A percentile compares a stretch with the other conserved stretches of the same genome.
Evolutionary conservation across 352 stramenopile genomes (phyloP).

Genomic region (Phytopythium ostracodes): DNA sequence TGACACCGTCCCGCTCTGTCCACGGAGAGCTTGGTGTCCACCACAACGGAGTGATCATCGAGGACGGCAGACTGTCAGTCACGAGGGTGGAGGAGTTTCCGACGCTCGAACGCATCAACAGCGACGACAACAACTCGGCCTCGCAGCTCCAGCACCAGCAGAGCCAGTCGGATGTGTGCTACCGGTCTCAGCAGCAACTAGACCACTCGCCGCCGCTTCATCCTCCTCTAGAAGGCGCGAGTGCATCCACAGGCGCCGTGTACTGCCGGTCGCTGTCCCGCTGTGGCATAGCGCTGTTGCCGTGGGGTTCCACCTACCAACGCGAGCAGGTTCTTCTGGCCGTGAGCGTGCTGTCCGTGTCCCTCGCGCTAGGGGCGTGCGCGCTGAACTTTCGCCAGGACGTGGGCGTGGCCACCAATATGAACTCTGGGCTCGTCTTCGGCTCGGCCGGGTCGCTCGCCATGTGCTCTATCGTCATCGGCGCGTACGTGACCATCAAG

Average conservation of each 20-base stretch:
- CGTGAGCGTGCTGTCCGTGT: slow-evolving; percentile 29
- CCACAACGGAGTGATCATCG: not conserved
- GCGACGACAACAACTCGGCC: not conserved
- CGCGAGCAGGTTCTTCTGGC: slow-evolving; percentile 37
- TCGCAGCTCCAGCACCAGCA: not conserved
- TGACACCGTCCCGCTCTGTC: not conserved
- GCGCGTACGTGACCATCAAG: slow-evolving; percentile 36
- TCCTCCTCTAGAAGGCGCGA: not conserved
- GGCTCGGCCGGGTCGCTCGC: slow-evolving; percentile 51
- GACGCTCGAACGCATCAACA: not conserved
- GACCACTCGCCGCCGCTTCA: not conserved
- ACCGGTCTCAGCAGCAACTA: not conserved
- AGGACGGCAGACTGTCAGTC: not conserved
- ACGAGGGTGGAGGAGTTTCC: slow-evolving; percentile 1
- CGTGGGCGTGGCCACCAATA: slow-evolving; percentile 34
- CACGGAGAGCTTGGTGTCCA: not conserved
- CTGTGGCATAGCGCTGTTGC: not conserved
- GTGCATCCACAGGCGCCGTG: not conserved
- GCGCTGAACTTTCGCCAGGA: slow-evolving; percentile 40
- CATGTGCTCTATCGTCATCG: slow-evolving; percentile 57
- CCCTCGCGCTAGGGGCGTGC: slow-evolving; percentile 38
- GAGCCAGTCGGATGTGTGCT: not conserved
- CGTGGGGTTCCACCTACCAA: not conserved
- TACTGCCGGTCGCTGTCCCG: not conserved
- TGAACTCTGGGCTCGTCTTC: slow-evolving; percentile 62